Evolutionary conservation across 805 yeast species (phyloP).

Genomic region (Brettanomyces anomalus): DNA sequence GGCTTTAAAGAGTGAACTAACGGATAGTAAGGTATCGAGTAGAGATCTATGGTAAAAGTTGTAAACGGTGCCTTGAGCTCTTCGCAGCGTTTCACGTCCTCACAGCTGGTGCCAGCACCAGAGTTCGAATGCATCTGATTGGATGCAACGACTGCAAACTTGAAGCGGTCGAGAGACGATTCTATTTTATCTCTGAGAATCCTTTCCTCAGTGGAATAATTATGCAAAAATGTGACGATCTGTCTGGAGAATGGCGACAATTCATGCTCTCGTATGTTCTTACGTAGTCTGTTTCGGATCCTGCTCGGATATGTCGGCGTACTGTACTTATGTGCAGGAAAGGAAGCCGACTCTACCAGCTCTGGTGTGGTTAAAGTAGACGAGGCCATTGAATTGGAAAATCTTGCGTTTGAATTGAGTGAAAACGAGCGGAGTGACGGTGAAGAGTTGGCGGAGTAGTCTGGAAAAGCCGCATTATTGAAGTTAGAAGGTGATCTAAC

Average conservation of each 20-base stretch:
- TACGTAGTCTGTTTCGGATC: too few relatives aligned
- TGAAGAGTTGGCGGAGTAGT: too few relatives aligned
- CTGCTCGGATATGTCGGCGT: too few relatives aligned
- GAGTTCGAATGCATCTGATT: slow-evolving; percentile 6
- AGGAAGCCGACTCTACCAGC: too few relatives aligned
- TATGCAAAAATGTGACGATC: neutral
- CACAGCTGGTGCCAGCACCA: slow-evolving; percentile 6
- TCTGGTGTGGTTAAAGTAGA: too few relatives aligned
- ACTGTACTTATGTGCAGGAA: too few relatives aligned
- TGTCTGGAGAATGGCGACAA: neutral
- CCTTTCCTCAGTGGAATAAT: neutral
- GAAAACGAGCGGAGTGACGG: too few relatives aligned
- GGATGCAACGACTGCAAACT: slow-evolving; percentile 20
- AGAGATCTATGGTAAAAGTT: slow-evolving; percentile 6
- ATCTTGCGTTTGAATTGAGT: too few relatives aligned
- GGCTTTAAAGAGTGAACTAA: slow-evolving; percentile 15
- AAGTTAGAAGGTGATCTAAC: too few relatives aligned
- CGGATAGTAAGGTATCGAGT: slow-evolving; percentile 10
- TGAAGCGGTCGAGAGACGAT: slow-evolving; percentile 16
- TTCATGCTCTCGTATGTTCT: neutral
- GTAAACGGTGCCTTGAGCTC: neutral
- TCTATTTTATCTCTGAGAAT: neutral
- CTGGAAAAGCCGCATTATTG: too few relatives aligned
- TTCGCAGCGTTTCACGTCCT: neutral
- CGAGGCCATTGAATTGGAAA: too few relatives aligned